A percentile compares a stretch with the other conserved stretches of the same genome.
These are phyloP conservation scores for Marvania coccoides DNA, from an alignment of 139 green algal species.

Conservation along the genomic window DNA sequence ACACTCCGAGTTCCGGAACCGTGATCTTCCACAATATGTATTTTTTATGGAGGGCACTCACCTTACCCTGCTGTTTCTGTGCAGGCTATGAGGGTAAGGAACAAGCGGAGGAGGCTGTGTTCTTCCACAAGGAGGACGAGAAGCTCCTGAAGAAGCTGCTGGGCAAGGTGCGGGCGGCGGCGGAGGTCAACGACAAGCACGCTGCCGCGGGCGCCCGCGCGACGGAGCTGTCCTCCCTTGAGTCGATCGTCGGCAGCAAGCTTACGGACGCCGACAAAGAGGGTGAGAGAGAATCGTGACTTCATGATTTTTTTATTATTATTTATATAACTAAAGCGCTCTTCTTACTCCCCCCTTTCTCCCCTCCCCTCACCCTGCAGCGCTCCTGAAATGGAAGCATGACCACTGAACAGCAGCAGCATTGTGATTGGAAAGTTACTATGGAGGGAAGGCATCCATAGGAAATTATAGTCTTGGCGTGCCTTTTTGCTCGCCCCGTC, in stretches of 20 bases:
- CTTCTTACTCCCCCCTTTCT: neutral
- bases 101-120: constrained; percentile 16
- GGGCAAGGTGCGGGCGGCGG: constrained; percentile 20
- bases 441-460: no score
- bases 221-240: constrained; percentile 1
- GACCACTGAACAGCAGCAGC: constrained; percentile 15
- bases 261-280: constrained; percentile 15
- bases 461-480: no score
- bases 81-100: constrained; percentile 29
- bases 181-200: constrained; percentile 18
- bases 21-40: no score
- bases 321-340: neutral
- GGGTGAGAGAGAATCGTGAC: neutral
- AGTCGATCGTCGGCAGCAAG: constrained; percentile 29
- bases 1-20: no score
- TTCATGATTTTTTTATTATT: neutral
- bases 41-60: no score
- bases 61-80: no score
- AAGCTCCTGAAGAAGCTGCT: constrained; percentile 33
- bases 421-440: no score
- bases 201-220: neutral
- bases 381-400: constrained; percentile 31
- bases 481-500: no score
- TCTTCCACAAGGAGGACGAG: constrained; percentile 30
- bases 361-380: neutral